Evolutionary conservation across 192 early-diverging fungal species (phyloP), one percentile per base, ranked within the genome.

Genomic region (Phycomyces nitens): DNA sequence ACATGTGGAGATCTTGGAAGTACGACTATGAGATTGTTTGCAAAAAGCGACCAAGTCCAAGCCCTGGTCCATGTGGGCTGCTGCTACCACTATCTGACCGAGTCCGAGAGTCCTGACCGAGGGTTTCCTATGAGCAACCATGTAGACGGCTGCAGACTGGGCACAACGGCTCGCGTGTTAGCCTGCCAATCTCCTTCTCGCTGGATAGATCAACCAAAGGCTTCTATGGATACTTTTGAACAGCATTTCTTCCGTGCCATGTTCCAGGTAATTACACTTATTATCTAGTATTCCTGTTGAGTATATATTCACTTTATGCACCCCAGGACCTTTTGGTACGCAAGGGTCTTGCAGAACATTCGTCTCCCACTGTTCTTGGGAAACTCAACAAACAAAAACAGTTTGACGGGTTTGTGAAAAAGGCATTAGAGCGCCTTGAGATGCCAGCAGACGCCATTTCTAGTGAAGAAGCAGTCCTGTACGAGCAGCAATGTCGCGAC

Each of bases 1-100:
- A 81, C 92, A 0, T 96, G 94, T 64, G 94, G 94, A 7, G 87
- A 94, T 63, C 68, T 96, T 56, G 82, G 88, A 4, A 85, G 86
- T 44, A 83, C 84, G 1, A 84, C 92, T 63, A 78, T 94, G 9
- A 76, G 81, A 43, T 65, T 84, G 21, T 92, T 86, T 69, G 77
- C 81, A 2, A 79, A 84, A 57, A 79, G 78, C 29, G 70, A 76
- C 7, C 80, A 84, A 9, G 75, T 71, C 10, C 22, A 56, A 4
- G 75, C 77, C 14, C 66, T 92, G 39, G 87, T 86, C 14, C 78
- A 81, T 50, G 89, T 92, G 11, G 87, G 89, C 10, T 94, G 94
- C 80, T 96, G 94, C 73, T 94, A 96, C 69, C 91, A 96, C 74
- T 80, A 77, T 64, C 74, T 95, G 15, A 79, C 89, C 10, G 57